Evolutionary conservation across 768 basidiomycete genomes (phyloP), one percentile per base, ranked within the genome.

Genomic region (Auricularia heimuer): DNA sequence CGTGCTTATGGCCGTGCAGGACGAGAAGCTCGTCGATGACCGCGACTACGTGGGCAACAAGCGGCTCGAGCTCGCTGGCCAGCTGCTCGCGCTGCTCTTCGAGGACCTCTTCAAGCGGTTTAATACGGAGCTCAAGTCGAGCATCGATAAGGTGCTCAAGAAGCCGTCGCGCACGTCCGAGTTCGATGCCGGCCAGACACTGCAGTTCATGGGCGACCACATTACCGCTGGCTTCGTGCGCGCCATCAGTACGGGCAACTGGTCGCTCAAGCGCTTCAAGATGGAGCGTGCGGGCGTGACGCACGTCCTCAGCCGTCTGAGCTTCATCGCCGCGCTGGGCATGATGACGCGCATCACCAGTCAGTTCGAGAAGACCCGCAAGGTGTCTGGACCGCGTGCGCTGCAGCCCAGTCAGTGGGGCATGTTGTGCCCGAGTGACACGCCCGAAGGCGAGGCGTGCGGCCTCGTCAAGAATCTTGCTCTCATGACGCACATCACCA

Each of bases 271-370:
- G 75, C 91, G 97, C 62, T 98, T 99, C 83, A 96, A 95, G 79
- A 98, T 98, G 91, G 96, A 98, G 73, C 86, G 97, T 39, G 97
- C 97, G 0, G 97, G 97, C 37, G 94, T 99, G 58, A 99, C 97
- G 0, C 97, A 99, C 73, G 97, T 99, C 68, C 85, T 99, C 33
- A 94, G 90, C 71, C 87, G 97, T 51, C 79, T 99, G 62, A 92
- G 89, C 72, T 99, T 96, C 81, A 97, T 99, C 74, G 91, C 93
- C 64, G 97, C 97, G 1, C 81, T 99, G 16, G 97, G 97, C 16
- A 99, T 98, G 97, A 99, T 99, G 97, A 99, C 97, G 8, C 88
- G 97, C 29, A 99, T 99, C 68, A 90, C 92, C 11, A 96, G 93
- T 24, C 97, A 99, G 77, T 99, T 99, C 73, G 97, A 99, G 76